Conservation (phyloP, 2,329 filamentous ascomycete genomes). For the Colletotrichum zoysiae region DNA sequence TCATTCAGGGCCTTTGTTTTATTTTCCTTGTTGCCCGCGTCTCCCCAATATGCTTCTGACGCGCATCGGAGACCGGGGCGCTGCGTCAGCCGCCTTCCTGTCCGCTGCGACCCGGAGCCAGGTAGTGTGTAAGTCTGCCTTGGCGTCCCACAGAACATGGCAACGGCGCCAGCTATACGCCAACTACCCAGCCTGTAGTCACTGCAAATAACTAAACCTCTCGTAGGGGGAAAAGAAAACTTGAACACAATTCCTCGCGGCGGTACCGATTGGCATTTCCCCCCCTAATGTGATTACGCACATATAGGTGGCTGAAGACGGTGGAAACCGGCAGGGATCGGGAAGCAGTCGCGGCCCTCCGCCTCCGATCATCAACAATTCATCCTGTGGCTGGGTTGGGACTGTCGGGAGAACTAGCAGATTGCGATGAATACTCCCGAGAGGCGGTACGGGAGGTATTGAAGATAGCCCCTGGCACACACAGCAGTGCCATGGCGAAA, state of each 20-base stretch:
- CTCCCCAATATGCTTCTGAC: background rate
- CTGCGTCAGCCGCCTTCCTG: constrained; percentile 19
- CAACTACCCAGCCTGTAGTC: background rate
- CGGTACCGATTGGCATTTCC: background rate
- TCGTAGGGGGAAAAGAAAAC: background rate
- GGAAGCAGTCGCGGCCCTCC: too few relatives aligned
- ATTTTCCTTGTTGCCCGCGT: background rate
- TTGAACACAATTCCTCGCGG: background rate
- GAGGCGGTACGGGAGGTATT: background rate
- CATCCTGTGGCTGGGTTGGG: background rate
- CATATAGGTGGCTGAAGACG: background rate
- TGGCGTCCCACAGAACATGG: constrained; percentile 5
- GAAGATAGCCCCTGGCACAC: background rate
- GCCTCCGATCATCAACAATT: background rate
- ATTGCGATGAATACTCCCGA: background rate
- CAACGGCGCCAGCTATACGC: background rate
- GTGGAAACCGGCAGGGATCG: background rate
- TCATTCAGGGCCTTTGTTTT: background rate
- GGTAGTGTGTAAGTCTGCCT: constrained; percentile 12
- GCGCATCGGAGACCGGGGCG: background rate
- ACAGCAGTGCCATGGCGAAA: constrained; percentile 4
- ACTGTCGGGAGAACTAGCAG: too few relatives aligned
- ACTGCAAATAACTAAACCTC: background rate
- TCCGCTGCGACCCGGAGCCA: background rate
- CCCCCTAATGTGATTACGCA: background rate